A percentile compares a stretch with the other conserved stretches of the same genome.
Conservation (phyloP, 2,329 filamentous ascomycete genomes). For the Arthrobotrys sinensis region DNA sequence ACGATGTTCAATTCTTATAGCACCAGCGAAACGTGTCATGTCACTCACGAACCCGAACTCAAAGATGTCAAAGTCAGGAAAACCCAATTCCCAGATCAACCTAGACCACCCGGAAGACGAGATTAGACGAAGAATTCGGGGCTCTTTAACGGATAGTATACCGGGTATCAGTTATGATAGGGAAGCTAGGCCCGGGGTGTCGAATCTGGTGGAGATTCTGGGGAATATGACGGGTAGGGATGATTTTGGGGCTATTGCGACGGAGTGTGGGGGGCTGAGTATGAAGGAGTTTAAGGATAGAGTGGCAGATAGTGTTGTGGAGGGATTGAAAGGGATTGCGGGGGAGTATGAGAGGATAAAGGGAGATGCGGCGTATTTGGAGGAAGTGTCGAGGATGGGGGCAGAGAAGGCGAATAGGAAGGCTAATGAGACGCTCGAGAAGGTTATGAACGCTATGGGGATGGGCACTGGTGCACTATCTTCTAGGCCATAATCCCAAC, state of each 20-base stretch:
- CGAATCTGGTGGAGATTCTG: constrained; percentile 88
- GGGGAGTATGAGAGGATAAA: constrained; percentile 74
- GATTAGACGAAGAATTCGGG: constrained; percentile 79
- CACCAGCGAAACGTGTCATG: constrained; percentile 89
- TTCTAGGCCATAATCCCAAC: background rate
- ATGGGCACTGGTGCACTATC: constrained; percentile 12
- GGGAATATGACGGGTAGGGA: constrained; percentile 75
- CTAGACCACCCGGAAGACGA: constrained; percentile 79
- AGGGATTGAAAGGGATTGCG: constrained; percentile 73
- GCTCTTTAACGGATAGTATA: constrained; percentile 82
- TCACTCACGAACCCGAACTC: constrained; percentile 81
- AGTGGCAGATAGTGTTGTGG: constrained; percentile 74
- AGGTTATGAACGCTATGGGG: constrained; percentile 69
- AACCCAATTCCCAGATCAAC: constrained; percentile 82
- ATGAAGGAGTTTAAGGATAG: constrained; percentile 76
- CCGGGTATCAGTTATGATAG: constrained; percentile 81
- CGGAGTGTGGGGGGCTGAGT: constrained; percentile 67
- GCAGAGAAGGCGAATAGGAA: constrained; percentile 75
- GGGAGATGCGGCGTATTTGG: constrained; percentile 71
- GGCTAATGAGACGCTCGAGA: constrained; percentile 72
- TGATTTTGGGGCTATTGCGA: constrained; percentile 68
- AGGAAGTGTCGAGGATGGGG: constrained; percentile 74
- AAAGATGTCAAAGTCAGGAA: constrained; percentile 96
- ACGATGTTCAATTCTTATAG: constrained; percentile 68
- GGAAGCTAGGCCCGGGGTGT: constrained; percentile 80